Conservation (phyloP, 2,329 filamentous ascomycete species). For the Aspergillus felis region DNA sequence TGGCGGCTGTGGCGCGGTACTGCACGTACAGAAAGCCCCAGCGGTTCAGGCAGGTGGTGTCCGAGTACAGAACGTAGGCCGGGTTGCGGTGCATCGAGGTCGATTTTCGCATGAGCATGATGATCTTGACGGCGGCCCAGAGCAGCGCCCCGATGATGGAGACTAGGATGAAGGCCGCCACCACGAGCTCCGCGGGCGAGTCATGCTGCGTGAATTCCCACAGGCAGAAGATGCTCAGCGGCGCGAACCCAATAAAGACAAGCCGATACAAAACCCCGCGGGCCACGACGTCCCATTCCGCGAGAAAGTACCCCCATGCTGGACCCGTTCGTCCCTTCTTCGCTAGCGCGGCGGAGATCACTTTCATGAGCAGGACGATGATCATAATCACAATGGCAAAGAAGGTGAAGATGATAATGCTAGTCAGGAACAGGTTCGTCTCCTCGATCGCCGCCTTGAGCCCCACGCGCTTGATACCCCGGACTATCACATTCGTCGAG, state of each 20-base stretch:
- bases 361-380: slow-evolving; percentile 74
- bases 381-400: slow-evolving; percentile 72
- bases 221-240: slow-evolving; percentile 82
- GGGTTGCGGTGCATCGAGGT: slow-evolving; percentile 90
- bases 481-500: slow-evolving; percentile 52
- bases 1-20: slow-evolving; percentile 91
- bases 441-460: slow-evolving; percentile 79
- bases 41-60: slow-evolving; percentile 86
- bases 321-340: slow-evolving; percentile 69
- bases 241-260: slow-evolving; percentile 83
- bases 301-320: slow-evolving; percentile 78
- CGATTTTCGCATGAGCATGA: slow-evolving; percentile 79
- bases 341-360: slow-evolving; percentile 67
- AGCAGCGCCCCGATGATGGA: slow-evolving; percentile 70
- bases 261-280: slow-evolving; percentile 92
- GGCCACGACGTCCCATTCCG: slow-evolving; percentile 87
- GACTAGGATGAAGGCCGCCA: slow-evolving; percentile 84
- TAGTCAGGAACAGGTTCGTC: slow-evolving; percentile 91
- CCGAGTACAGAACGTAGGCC: slow-evolving; percentile 92
- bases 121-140: slow-evolving; percentile 85
- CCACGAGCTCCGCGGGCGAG: slow-evolving; percentile 76
- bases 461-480: slow-evolving; percentile 81
- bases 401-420: slow-evolving; percentile 80
- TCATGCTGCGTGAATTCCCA: slow-evolving; percentile 89
- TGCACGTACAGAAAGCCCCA: slow-evolving; percentile 98